Conservation (phyloP, 2,329 filamentous ascomycete species). For the Ceratocystis papillata region DNA sequence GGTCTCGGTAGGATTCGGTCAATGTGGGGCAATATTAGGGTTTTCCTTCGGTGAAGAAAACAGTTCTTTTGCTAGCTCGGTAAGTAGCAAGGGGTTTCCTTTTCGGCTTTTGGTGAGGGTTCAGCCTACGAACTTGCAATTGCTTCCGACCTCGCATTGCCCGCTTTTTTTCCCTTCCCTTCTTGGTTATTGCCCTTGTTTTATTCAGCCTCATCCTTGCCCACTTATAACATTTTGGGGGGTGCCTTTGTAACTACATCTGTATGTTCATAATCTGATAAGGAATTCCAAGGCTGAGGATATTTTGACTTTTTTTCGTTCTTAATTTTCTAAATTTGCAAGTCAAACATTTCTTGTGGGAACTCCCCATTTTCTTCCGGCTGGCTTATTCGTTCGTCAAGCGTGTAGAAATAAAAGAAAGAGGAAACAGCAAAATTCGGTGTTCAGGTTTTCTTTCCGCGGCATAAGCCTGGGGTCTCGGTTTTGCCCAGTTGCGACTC, state of each 20-base stretch:
- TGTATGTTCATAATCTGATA: background rate
- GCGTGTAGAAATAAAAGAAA: no score
- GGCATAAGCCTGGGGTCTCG: background rate
- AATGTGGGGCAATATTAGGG: background rate
- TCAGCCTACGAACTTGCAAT: background rate
- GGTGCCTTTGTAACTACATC: background rate
- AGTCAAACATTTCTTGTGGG: no score
- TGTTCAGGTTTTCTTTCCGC: no score
- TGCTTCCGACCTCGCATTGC: background rate
- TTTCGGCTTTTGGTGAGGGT: no score
- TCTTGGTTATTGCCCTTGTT: background rate
- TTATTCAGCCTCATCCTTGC: background rate
- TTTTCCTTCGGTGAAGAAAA: background rate
- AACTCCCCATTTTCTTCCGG: no score
- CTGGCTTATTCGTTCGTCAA: no score
- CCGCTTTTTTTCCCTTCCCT: background rate
- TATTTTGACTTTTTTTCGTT: background rate
- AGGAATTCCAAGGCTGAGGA: background rate
- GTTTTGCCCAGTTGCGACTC: background rate
- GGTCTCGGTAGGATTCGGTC: background rate
- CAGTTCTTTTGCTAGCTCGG: background rate
- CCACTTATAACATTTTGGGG: background rate
- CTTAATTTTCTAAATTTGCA: background rate
- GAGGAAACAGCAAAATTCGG: no score
- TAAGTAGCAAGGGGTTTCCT: background rate